These are phyloP conservation scores for Myriosclerotinia scirpicola DNA, from an alignment of 2,329 filamentous ascomycete genomes.

Conservation along the genomic window DNA sequence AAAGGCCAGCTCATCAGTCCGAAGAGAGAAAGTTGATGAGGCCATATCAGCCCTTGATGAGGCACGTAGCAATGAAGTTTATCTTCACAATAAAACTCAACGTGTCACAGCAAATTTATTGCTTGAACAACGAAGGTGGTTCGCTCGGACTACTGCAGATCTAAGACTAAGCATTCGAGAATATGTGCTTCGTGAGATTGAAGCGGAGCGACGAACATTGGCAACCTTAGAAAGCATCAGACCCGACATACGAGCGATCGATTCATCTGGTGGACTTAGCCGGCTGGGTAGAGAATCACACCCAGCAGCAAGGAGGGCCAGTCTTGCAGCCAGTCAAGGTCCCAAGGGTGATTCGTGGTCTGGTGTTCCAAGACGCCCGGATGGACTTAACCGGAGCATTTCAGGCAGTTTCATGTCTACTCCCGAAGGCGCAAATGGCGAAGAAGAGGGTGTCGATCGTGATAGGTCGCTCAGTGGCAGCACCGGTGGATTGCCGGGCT, in stretches of 20 bases:
- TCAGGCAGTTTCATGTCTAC: constrained; percentile 70
- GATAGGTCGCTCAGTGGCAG: constrained; percentile 39
- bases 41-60: constrained; percentile 91
- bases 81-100: constrained; percentile 81
- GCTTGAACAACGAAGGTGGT: constrained; percentile 88
- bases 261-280: constrained; percentile 84
- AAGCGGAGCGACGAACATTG: constrained; percentile 87
- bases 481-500: constrained; percentile 52
- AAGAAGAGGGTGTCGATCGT: constrained; percentile 46
- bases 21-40: constrained; percentile 94
- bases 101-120: constrained; percentile 87
- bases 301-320: constrained; percentile 69
- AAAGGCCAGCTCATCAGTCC: constrained; percentile 81
- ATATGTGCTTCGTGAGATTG: constrained; percentile 91
- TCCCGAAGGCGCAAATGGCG: constrained; percentile 61
- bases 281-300: constrained; percentile 86
- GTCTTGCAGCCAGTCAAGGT: constrained; percentile 83
- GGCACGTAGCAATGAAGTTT: constrained; percentile 76
- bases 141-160: constrained; percentile 80
- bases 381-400: constrained; percentile 74
- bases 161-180: constrained; percentile 82
- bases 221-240: constrained; percentile 91
- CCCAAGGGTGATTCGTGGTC: constrained; percentile 99
- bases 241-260: constrained; percentile 89
- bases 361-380: constrained; percentile 75